A percentile compares a stretch with the other conserved stretches of the same genome.
These are phyloP conservation scores for Cicer chorassanicum DNA, from an alignment of 306 rosid species.

Conservation along the genomic window DNA sequence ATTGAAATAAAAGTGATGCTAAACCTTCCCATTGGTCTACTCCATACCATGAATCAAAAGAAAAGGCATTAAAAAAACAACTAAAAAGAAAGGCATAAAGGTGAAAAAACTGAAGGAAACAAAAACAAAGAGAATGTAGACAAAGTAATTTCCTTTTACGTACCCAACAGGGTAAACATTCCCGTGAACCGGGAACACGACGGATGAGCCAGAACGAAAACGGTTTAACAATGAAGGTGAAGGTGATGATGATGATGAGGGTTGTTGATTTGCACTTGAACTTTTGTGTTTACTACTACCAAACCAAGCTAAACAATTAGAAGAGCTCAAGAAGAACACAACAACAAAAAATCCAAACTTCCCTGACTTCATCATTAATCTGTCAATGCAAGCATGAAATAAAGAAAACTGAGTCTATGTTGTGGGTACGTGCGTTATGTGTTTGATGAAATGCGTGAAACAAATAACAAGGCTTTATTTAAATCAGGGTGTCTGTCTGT, in stretches of 20 bases:
- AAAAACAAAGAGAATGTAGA: background rate
- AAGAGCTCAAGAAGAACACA: conserved; percentile 44
- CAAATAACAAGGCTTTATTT: conserved; percentile 22
- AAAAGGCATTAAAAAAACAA: conserved; percentile 10
- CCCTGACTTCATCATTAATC: conserved; percentile 32
- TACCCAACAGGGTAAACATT: conserved; percentile 92
- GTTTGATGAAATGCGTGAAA: conserved; percentile 52
- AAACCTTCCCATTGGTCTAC: too few relatives aligned
- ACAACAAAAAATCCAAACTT: conserved; percentile 43
- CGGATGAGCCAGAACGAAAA: conserved; percentile 57
- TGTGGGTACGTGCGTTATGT: conserved; percentile 21
- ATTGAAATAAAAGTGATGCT: too few relatives aligned
- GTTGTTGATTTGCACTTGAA: conserved; percentile 39
- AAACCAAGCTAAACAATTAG: conserved; percentile 65
- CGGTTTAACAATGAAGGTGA: conserved; percentile 42
- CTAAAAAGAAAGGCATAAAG: conserved; percentile 41
- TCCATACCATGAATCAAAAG: too few relatives aligned
- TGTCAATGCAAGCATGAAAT: conserved; percentile 22
- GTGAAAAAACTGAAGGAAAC: conserved; percentile 18
- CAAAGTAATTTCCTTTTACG: conserved; percentile 38
- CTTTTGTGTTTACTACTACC: conserved; percentile 50
- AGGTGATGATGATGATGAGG: conserved; percentile 35
- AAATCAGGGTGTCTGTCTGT: background rate
- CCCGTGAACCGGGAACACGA: conserved; percentile 76
- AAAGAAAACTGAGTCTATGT: background rate